Conservation (phyloP, 1,284 basidiomycete genomes). For the Ceratobasidium sp. region DNA sequence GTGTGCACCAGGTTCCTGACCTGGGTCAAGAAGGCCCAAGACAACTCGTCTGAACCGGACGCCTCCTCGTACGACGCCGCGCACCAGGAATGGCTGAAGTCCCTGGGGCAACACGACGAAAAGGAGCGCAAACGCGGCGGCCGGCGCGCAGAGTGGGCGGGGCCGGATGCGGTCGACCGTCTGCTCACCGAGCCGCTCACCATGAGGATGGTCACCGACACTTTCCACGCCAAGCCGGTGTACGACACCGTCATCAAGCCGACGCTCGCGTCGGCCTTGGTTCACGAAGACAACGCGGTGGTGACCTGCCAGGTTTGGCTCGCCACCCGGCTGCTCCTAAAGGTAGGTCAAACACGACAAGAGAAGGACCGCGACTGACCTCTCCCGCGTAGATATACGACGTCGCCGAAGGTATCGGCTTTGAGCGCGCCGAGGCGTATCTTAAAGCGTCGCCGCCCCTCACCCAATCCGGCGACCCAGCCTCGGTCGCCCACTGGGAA, state of each 20-base stretch:
- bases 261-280: not conserved
- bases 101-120: not conserved
- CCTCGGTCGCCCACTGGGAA: not conserved
- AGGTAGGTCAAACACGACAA: too few relatives aligned
- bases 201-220: not conserved
- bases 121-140: not conserved
- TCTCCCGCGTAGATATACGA: not conserved
- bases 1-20: not conserved
- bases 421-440: not conserved
- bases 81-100: not conserved
- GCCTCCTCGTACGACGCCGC: not conserved
- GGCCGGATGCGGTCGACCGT: not conserved
- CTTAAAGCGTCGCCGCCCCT: not conserved
- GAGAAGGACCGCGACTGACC: too few relatives aligned
- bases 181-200: not conserved
- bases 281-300: not conserved
- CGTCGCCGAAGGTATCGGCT: not conserved
- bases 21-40: too few relatives aligned
- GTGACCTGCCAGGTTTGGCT: not conserved
- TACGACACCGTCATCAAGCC: not conserved
- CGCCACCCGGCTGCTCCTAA: not conserved
- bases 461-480: not conserved
- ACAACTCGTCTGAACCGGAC: too few relatives aligned
- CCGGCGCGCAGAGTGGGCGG: not conserved
- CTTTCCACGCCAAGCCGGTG: not conserved